Evolutionary conservation across 805 yeast species (phyloP), one percentile per base, ranked within the genome.

Genomic region (Tetrapisispora iriomotensis): DNA sequence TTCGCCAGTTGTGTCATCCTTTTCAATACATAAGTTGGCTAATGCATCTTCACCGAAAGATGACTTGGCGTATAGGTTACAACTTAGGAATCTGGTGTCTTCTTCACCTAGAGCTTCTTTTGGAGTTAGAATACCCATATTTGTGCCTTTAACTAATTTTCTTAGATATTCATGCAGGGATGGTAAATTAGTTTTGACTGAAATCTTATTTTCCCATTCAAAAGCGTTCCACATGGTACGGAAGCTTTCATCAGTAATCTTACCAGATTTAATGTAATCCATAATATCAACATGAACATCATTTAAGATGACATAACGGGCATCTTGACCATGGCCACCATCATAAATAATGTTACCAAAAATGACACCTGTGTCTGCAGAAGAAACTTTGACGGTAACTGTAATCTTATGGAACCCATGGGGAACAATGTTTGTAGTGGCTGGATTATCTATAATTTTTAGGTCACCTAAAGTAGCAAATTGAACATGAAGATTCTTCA

Each of bases 201-300:
- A 83, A 51, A 92, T 88, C 69, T 92, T 92, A 69, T 92, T 92
- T 65, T 92, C 98, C 98, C 98, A 92, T 66, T 92, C 99, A 59
- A 94, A 92, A 61, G 88, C 96, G 60, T 87, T 86, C 99, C 99
- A 92, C 97, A 88, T 90, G 54, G 79, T 75, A 57, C 98, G 82
- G 82, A 92, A 92, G 50, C 76, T 82, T 33, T 79, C 76, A 64
- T 90, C 97, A 13, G 87, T 68, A 61, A 95, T 84, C 19, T 75
- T 72, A n/a, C 94, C 92, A 17, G 98, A 96, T 60, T 85, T 86
- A 62, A 92, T 87, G 66, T 92, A 92, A 63, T 92, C 97, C 87
- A 92, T 85, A 39, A 92, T 84, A 60, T 92, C 96, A 43, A 92
- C 88, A 59, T 88, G 95, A 36, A 92, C 87, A 59, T 92, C 97